Evolutionary conservation across 306 rosid species (phyloP).

Genomic region (Corylus avellana): DNA sequence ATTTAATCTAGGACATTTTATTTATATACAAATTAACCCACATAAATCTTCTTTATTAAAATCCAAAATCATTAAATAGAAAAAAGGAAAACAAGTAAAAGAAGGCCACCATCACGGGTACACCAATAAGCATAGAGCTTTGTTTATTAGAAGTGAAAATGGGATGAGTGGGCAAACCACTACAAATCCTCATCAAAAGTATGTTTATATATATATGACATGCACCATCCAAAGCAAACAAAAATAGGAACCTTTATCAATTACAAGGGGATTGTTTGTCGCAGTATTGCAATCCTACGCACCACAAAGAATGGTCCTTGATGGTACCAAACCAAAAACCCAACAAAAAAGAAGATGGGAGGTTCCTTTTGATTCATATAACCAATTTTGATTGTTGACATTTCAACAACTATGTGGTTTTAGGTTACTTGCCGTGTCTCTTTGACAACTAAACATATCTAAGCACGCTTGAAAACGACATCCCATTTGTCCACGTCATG

Average conservation of each 20-base stretch:
- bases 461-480: slow-evolving; percentile 1
- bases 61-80: too few species aligned
- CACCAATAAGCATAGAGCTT: neutral
- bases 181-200: neutral
- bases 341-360: neutral
- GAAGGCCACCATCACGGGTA: neutral
- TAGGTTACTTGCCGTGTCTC: slow-evolving; percentile 14
- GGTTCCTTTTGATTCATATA: neutral
- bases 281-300: neutral
- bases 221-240: neutral
- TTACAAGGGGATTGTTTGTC: neutral
- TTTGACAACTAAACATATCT: neutral
- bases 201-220: neutral
- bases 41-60: too few species aligned
- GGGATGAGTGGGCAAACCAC: neutral
- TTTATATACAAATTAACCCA: too few species aligned
- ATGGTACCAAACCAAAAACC: neutral
- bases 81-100: too few species aligned
- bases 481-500: neutral
- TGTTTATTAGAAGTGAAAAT: neutral
- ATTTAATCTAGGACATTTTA: too few species aligned
- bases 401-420: slow-evolving; percentile 22
- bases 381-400: slow-evolving; percentile 14
- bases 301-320: neutral
- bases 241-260: neutral